A percentile compares a stretch with the other conserved stretches of the same genome.
These are phyloP conservation scores for Penicillium sp. DNA, from an alignment of 2,329 filamentous ascomycete genomes.

Conservation along the genomic window DNA sequence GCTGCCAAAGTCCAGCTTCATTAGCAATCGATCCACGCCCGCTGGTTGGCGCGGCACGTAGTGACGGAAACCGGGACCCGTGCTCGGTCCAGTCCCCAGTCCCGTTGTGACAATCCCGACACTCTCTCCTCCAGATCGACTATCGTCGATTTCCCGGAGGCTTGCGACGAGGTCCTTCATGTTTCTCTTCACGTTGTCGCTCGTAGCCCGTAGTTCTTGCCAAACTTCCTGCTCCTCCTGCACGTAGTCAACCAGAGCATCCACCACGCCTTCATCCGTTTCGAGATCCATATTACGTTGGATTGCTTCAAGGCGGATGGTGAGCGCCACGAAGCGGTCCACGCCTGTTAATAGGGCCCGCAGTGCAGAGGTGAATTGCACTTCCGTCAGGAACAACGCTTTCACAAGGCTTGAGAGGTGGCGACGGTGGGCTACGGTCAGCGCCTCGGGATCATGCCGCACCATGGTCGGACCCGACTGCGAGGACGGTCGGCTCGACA, in stretches of 20 bases:
- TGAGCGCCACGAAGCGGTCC: slow-evolving; percentile 75
- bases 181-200: slow-evolving; percentile 61
- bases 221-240: slow-evolving; percentile 68
- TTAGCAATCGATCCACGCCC: slow-evolving; percentile 76
- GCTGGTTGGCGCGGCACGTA: slow-evolving; percentile 71
- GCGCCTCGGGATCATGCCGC: slow-evolving; percentile 75
- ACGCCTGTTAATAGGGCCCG: slow-evolving; percentile 49
- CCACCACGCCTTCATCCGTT: slow-evolving; percentile 73
- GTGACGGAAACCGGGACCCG: slow-evolving; percentile 21
- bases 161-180: slow-evolving; percentile 59
- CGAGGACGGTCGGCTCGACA: slow-evolving; percentile 7
- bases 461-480: slow-evolving; percentile 20
- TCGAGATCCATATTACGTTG: slow-evolving; percentile 78
- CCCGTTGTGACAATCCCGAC: slow-evolving; percentile 28
- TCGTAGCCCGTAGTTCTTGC: slow-evolving; percentile 59
- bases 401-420: slow-evolving; percentile 65
- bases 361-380: slow-evolving; percentile 39
- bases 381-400: slow-evolving; percentile 43
- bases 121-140: slow-evolving; percentile 41
- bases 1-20: slow-evolving; percentile 71
- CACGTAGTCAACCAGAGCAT: slow-evolving; percentile 65
- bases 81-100: slow-evolving; percentile 25
- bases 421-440: slow-evolving; percentile 71
- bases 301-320: slow-evolving; percentile 68
- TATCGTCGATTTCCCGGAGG: slow-evolving; percentile 58